A percentile compares a stretch with the other conserved stretches of the same genome.
phyloP scores from a whole-genome alignment of 179 eudicot species.

The Carnegiea gigantea region DNA sequence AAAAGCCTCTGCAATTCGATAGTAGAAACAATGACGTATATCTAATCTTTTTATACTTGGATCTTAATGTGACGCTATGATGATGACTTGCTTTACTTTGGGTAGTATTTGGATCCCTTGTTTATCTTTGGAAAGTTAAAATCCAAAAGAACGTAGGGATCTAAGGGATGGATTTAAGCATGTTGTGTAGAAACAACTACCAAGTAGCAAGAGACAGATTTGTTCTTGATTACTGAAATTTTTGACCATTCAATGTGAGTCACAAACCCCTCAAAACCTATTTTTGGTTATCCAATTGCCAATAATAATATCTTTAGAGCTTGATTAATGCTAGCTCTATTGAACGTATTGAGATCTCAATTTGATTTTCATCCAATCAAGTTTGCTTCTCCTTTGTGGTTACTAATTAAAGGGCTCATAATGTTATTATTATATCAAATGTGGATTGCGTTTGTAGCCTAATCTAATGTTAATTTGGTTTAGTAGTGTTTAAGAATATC shows the following conservation, averaged over 20 bases:
- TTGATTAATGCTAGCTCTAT: background rate
- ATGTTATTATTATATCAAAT: background rate
- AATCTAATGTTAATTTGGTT: background rate
- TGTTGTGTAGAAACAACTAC: background rate
- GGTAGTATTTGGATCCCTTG: too few relatives aligned
- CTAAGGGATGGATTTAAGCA: background rate
- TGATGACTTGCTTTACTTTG: too few relatives aligned
- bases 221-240: background rate
- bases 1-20: too few relatives aligned
- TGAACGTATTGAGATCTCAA: background rate
- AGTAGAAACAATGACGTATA: too few relatives aligned
- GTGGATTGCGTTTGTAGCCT: background rate
- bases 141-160: background rate
- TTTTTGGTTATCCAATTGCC: background rate
- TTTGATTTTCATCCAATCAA: background rate
- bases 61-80: too few relatives aligned
- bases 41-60: too few relatives aligned
- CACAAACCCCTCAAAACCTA: background rate
- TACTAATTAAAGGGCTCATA: background rate
- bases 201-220: background rate
- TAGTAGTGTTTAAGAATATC: background rate
- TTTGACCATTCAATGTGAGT: background rate
- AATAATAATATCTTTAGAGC: background rate
- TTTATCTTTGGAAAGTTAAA: too few relatives aligned
- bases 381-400: constrained; percentile 1